Evolutionary conservation across 768 basidiomycete genomes (phyloP), one percentile per base, ranked within the genome.

Genomic region (Naganishia kalamii): DNA sequence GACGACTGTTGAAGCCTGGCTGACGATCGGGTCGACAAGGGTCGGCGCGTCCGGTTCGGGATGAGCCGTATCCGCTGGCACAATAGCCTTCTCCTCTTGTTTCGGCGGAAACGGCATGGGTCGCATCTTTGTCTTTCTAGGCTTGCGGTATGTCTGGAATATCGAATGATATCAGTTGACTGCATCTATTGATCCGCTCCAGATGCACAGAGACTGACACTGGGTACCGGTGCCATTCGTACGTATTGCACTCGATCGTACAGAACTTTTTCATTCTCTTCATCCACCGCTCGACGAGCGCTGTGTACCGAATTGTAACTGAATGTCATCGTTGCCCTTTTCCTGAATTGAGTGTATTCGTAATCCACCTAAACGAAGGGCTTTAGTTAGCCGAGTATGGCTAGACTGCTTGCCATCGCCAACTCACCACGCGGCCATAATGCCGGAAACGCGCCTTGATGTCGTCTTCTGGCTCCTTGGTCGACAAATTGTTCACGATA

Each of bases 301-400:
- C 35, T 57, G 23, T 57, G 54, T 13, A 57, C 17, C n/a, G 54
- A 57, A n/a, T 57, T 57, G 37, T 57, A 57, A 35, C 54, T 57
- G 21, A 57, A 32, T 7, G 35, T 37, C 29, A 57, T 32, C 35
- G n/a, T 57, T n/a, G 11, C 10, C n/a, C 35, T 33, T n/a, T 41
- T 1, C 21, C 40, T 57, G 35, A 17, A 21, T n/a, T 57, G 35
- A 25, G 12, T 37, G 15, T 54, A 54, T 4, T 57, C 40, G 19
- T 12, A 8, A 17, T 27, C 19, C 23, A 57, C 54, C 54, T 57
- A 23, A 40, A 11, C 8, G 1, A 27, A 4, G 25, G n/a, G 6
- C 33, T 4, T 40, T 3, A 35, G 21, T 29, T 25, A 21, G 23
- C 8, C 13, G 10, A 40, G 32, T 23, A 41, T 23, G 11, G 27